A percentile compares a stretch with the other conserved stretches of the same genome.
Conservation (phyloP, 2,329 filamentous ascomycete species). For the Nannizziopsis arthrosporioides region DNA sequence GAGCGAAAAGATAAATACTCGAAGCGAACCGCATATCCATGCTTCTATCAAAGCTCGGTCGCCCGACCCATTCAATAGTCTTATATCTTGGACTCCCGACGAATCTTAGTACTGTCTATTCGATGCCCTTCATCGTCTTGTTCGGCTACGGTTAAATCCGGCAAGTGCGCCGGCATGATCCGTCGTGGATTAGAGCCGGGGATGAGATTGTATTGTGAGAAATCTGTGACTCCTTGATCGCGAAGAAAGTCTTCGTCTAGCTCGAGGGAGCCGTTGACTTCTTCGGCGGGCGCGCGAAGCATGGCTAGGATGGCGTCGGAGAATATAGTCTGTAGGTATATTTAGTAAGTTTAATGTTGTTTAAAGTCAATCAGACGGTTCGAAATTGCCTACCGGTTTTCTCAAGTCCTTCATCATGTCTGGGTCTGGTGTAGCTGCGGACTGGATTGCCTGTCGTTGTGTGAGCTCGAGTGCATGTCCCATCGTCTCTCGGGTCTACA, state of each 20-base stretch:
- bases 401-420: slow-evolving; percentile 42
- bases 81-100: slow-evolving; percentile 2
- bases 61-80: background rate
- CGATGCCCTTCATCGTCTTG: slow-evolving; percentile 68
- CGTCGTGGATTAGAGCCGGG: slow-evolving; percentile 52
- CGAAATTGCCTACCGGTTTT: slow-evolving; percentile 38
- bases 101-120: slow-evolving; percentile 50
- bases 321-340: slow-evolving; percentile 51
- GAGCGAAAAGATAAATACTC: no score
- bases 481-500: background rate
- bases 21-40: no score
- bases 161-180: slow-evolving; percentile 65
- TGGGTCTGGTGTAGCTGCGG: slow-evolving; percentile 9
- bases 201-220: slow-evolving; percentile 60
- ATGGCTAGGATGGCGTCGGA: slow-evolving; percentile 69
- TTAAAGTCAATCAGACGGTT: background rate
- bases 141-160: slow-evolving; percentile 59
- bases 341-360: background rate
- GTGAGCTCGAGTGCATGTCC: background rate
- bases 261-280: slow-evolving; percentile 59
- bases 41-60: no score
- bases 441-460: slow-evolving; percentile 10
- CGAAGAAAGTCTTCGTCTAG: slow-evolving; percentile 74
- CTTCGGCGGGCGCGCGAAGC: slow-evolving; percentile 45
- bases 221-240: slow-evolving; percentile 53